A percentile compares a stretch with the other conserved stretches of the same genome.
These are phyloP conservation scores for Ceratobasidium sp. DNA, from an alignment of 1,284 basidiomycete species.

Conservation along the genomic window DNA sequence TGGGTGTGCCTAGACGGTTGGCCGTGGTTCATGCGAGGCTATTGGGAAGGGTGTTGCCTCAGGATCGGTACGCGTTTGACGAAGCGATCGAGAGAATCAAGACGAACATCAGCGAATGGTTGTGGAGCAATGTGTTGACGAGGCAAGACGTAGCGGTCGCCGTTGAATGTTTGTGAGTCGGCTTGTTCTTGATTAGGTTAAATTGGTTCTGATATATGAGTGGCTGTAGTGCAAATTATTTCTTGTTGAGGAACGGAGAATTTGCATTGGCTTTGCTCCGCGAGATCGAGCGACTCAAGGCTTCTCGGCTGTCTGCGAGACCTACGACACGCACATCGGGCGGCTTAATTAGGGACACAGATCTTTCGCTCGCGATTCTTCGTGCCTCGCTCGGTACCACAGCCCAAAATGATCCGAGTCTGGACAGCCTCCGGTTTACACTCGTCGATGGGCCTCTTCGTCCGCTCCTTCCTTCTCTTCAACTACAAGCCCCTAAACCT, in stretches of 20 bases:
- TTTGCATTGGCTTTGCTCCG: conserved; percentile 76
- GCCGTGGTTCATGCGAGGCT: conserved; percentile 68
- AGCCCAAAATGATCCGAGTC: conserved; percentile 78
- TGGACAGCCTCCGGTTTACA: conserved; percentile 73
- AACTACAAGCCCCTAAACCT: conserved; percentile 28
- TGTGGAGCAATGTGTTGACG: conserved; percentile 89
- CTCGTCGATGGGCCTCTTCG: conserved; percentile 80
- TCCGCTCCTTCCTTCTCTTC: conserved; percentile 73
- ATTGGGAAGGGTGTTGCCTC: conserved; percentile 70
- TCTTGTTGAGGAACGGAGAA: conserved; percentile 86
- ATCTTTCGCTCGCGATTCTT: conserved; percentile 79
- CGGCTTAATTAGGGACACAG: conserved; percentile 81
- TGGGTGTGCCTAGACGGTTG: conserved; percentile 74
- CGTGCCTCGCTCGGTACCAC: conserved; percentile 84
- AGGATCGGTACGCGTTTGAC: conserved; percentile 80
- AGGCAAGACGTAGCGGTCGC: conserved; percentile 80
- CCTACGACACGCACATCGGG: conserved; percentile 57
- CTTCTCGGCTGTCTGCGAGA: conserved; percentile 73
- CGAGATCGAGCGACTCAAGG: conserved; percentile 80
- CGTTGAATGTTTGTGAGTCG: conserved; percentile 70
- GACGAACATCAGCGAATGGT: conserved; percentile 83
- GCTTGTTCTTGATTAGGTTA: too few relatives aligned
- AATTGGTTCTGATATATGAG: too few relatives aligned
- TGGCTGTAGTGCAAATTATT: conserved; percentile 75
- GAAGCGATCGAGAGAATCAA: conserved; percentile 72